Evolutionary conservation across 2,329 filamentous ascomycete genomes (phyloP).

Genomic region (Colletotrichum echinochloae): DNA sequence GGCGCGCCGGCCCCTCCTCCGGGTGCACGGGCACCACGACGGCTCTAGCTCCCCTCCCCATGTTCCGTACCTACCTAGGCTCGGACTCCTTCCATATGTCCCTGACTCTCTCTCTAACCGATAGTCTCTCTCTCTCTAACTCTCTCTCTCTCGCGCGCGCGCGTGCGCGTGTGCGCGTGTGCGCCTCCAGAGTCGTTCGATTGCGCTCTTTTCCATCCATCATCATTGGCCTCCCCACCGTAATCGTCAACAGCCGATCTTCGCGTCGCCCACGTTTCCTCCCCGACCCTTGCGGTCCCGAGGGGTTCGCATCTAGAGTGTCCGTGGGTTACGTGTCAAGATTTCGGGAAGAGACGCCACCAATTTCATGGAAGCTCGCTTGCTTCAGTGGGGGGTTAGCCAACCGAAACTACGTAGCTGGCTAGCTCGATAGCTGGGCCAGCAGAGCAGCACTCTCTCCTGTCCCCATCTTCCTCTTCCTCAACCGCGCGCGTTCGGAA

Average conservation of each 20-base stretch:
- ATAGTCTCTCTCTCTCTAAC: too few relatives aligned
- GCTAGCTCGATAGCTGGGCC: background rate
- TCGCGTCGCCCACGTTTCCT: background rate
- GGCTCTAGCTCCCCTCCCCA: constrained; percentile 38
- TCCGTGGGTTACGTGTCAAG: background rate
- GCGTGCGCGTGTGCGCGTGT: too few relatives aligned
- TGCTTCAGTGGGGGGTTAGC: background rate
- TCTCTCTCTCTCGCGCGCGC: too few relatives aligned
- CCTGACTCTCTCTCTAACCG: background rate
- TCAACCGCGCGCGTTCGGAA: background rate
- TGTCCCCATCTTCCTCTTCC: background rate
- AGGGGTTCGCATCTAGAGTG: background rate
- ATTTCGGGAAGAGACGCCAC: background rate
- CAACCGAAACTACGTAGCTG: background rate
- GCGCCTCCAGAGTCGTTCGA: background rate
- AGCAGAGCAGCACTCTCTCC: background rate
- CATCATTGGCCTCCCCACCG: background rate
- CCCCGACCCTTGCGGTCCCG: background rate
- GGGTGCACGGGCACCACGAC: constrained; percentile 28
- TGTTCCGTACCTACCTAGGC: constrained; percentile 30
- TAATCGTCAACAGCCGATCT: too few relatives aligned
- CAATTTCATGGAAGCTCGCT: background rate
- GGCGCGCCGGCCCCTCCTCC: constrained; percentile 37
- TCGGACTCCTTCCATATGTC: constrained; percentile 25
- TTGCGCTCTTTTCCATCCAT: background rate